phyloP scores from a whole-genome alignment of 176 grass and related monocot genomes.

The Bromus sterilis region DNA sequence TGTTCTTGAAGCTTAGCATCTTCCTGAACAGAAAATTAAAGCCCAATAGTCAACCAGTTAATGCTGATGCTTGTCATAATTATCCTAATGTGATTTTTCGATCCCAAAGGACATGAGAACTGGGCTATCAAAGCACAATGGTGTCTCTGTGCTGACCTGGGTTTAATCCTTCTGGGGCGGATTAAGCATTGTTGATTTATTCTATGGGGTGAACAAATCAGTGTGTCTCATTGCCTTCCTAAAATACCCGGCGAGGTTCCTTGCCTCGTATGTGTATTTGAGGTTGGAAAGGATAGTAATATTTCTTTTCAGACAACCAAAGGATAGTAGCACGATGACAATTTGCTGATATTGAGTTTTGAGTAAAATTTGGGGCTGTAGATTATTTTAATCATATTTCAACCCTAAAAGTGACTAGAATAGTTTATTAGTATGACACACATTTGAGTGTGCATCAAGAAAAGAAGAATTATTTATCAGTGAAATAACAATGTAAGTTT shows the following conservation, averaged over 20 bases:
- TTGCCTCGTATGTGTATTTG: neutral
- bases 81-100: neutral
- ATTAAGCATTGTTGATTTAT: neutral
- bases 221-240: neutral
- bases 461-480: neutral
- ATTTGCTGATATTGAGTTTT: neutral
- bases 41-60: neutral
- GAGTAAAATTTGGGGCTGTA: neutral
- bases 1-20: neutral
- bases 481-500: slow-evolving; percentile 8
- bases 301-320: neutral
- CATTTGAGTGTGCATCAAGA: neutral
- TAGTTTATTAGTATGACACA: neutral
- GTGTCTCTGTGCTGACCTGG: neutral
- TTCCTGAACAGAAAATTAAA: slow-evolving; percentile 4
- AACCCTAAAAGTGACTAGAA: neutral
- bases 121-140: neutral
- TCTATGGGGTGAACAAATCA: neutral
- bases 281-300: neutral
- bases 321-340: neutral
- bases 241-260: neutral
- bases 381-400: neutral
- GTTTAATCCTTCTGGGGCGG: neutral
- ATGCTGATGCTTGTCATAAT: neutral
- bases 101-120: neutral